Evolutionary conservation across 148 eudicot genomes (phyloP).

Genomic region (Polygonum aviculare): DNA sequence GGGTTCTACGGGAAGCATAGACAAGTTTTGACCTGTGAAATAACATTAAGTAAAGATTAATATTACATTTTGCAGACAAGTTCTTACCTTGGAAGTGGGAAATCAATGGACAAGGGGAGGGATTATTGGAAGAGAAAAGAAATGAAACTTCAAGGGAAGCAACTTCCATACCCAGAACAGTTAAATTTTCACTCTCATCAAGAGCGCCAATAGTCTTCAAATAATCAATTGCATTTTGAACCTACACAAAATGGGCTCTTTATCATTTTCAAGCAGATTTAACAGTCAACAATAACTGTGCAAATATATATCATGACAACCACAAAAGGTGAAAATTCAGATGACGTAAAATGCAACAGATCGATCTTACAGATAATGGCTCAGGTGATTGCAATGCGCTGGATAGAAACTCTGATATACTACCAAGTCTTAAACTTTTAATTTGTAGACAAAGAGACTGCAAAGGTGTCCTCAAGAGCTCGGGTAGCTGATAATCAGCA

Average conservation of each 20-base stretch:
- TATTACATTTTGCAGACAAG: neutral
- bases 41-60: neutral
- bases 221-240: slow-evolving; percentile 90
- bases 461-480: slow-evolving; percentile 92
- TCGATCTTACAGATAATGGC: slow-evolving; percentile 63
- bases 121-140: neutral
- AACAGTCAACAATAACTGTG: neutral
- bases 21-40: slow-evolving; percentile 65
- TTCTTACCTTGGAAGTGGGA: neutral
- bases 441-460: slow-evolving; percentile 97
- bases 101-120: neutral
- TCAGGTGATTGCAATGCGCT: slow-evolving; percentile 93
- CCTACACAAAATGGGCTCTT: slow-evolving; percentile 33
- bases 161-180: slow-evolving; percentile 54
- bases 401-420: slow-evolving; percentile 75
- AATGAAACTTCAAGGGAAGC: neutral
- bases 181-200: slow-evolving; percentile 82
- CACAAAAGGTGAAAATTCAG: neutral
- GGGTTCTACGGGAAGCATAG: slow-evolving; percentile 94
- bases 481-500: slow-evolving; percentile 92
- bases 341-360: neutral
- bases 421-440: slow-evolving; percentile 80
- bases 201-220: slow-evolving; percentile 89
- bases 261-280: slow-evolving; percentile 4
- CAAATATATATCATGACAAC: neutral